Evolutionary conservation across 1,139 yeast species (phyloP).

Genomic region (Maudiozyma humilis): DNA sequence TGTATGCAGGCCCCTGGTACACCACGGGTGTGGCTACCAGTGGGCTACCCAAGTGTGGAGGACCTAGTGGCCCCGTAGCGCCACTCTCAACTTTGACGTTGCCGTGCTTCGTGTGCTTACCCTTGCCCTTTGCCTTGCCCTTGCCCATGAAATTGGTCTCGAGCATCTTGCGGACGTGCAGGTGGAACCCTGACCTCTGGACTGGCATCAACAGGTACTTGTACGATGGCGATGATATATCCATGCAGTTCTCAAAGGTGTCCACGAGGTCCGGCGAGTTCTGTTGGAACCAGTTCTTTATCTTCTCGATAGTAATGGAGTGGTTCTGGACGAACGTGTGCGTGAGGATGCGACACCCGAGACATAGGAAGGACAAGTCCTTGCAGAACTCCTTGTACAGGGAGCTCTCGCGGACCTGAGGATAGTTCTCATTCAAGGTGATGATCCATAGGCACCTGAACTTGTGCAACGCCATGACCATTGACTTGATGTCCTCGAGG

Average conservation of each 20-base stretch:
- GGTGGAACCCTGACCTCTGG: constrained; percentile 25
- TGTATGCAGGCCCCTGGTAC: background rate
- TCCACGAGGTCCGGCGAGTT: constrained; percentile 15
- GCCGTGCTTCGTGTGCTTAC: background rate
- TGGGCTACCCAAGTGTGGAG: background rate
- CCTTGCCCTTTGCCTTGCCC: background rate
- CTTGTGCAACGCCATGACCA: constrained; percentile 15
- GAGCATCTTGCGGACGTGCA: constrained; percentile 19
- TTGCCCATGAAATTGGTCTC: constrained; percentile 7
- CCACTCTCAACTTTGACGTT: background rate
- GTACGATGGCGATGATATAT: constrained; percentile 22
- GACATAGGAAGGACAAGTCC: constrained; percentile 15
- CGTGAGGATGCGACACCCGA: constrained; percentile 16
- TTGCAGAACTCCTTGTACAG: constrained; percentile 15
- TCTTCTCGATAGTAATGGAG: constrained; percentile 11
- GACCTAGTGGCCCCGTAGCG: background rate
- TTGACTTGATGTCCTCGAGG: constrained; percentile 13
- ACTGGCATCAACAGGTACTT: constrained; percentile 20
- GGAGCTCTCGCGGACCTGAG: constrained; percentile 13
- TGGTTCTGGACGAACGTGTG: constrained; percentile 12
- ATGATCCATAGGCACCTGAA: constrained; percentile 11
- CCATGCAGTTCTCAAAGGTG: constrained; percentile 13
- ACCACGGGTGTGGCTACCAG: background rate
- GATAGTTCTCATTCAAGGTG: constrained; percentile 6
- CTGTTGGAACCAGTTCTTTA: constrained; percentile 13